phyloP scores from a whole-genome alignment of 139 green algal genomes.

The Helicosporidium sp. region DNA sequence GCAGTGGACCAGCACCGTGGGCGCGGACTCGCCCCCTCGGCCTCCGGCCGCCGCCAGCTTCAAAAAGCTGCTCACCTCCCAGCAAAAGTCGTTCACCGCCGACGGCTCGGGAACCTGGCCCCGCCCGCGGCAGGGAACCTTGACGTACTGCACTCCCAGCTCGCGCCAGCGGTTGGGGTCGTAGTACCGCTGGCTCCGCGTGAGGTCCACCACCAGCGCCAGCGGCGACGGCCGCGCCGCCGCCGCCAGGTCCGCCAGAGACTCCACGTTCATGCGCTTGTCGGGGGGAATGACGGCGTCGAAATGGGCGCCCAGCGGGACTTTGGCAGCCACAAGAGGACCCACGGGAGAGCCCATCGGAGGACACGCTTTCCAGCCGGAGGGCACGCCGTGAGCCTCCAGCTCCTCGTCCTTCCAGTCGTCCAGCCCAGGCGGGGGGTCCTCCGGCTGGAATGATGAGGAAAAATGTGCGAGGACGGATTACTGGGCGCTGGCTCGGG shows the following conservation, averaged over 20 bases:
- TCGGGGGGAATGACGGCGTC: slow-evolving; percentile 4
- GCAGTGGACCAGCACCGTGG: slow-evolving; percentile 71
- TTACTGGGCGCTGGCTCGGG: too few species aligned
- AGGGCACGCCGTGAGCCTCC: slow-evolving; percentile 10
- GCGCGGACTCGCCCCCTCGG: too few species aligned
- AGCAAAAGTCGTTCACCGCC: slow-evolving; percentile 63
- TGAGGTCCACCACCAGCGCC: slow-evolving; percentile 78
- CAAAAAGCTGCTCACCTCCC: slow-evolving; percentile 34
- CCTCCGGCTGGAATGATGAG: too few species aligned
- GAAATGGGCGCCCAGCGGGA: slow-evolving; percentile 13
- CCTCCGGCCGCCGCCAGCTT: too few species aligned
- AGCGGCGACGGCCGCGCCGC: slow-evolving; percentile 20
- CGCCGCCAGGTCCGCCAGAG: background rate
- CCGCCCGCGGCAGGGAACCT: slow-evolving; percentile 48
- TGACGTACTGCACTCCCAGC: slow-evolving; percentile 26
- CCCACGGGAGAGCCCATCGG: slow-evolving; percentile 7
- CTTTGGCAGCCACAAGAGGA: too few species aligned
- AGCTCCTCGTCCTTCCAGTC: slow-evolving; percentile 16
- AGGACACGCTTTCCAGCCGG: slow-evolving; percentile 13
- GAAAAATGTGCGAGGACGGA: too few species aligned
- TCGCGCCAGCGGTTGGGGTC: slow-evolving; percentile 22
- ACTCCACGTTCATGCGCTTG: slow-evolving; percentile 10
- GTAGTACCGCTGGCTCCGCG: slow-evolving; percentile 81
- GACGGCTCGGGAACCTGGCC: slow-evolving; percentile 46
- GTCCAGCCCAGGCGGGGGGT: background rate